Evolutionary conservation across 306 rosid genomes (phyloP).

Genomic region (Casuarina equisetifolia): DNA sequence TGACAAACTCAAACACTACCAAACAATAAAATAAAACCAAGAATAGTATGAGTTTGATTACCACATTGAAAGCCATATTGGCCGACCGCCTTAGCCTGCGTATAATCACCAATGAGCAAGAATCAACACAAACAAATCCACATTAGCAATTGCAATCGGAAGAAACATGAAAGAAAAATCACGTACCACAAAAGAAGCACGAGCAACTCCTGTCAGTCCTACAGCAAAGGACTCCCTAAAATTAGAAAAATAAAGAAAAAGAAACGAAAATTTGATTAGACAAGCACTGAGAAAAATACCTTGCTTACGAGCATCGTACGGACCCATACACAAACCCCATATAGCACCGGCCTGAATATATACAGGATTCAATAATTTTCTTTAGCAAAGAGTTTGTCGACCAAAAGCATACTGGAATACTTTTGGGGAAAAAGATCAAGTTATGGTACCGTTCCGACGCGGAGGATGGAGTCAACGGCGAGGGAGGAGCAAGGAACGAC

Average conservation of each 20-base stretch:
- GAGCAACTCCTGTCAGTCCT: slow-evolving; percentile 66
- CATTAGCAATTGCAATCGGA: not conserved
- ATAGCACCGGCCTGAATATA: slow-evolving; percentile 79
- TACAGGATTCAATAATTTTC: not conserved
- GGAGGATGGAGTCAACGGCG: slow-evolving; percentile 56
- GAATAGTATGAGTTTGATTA: slow-evolving; percentile 26
- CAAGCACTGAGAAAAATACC: slow-evolving; percentile 29
- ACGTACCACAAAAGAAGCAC: slow-evolving; percentile 71
- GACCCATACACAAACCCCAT: slow-evolving; percentile 82
- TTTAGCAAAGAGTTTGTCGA: not conserved
- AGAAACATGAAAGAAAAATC: not conserved
- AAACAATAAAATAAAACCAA: not conserved
- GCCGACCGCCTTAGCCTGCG: slow-evolving; percentile 61
- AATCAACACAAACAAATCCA: not conserved
- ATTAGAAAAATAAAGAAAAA: not conserved
- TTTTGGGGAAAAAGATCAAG: not conserved
- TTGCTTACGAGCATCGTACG: slow-evolving; percentile 63
- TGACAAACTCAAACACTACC: not conserved
- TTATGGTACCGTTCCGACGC: slow-evolving; percentile 60
- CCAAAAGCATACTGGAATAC: not conserved
- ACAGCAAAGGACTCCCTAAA: slow-evolving; percentile 2
- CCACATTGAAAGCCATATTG: slow-evolving; percentile 61
- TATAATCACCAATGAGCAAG: not conserved
- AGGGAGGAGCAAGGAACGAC: slow-evolving; percentile 66
- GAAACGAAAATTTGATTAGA: not conserved